Evolutionary conservation across 352 stramenopile species (phyloP), one percentile per base, ranked within the genome.

Genomic region (Plasmopara viticola): DNA sequence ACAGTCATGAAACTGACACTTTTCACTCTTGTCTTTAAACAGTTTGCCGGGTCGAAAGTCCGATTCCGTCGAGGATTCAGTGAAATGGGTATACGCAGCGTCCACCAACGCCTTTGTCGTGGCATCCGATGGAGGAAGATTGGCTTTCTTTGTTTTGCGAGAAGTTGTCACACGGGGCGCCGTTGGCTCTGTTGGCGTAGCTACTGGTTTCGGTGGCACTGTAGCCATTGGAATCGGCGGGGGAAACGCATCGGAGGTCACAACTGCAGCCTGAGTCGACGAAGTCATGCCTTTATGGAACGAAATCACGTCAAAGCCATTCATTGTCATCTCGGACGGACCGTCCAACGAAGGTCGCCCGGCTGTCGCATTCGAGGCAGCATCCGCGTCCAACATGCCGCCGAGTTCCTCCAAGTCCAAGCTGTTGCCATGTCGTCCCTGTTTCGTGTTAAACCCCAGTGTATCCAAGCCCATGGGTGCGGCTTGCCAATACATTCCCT

Each of bases 1-100:
- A 50, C 83, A 94, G 37, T 74, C 84, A 50, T 74, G 61, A 56
- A 83, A 91, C 59, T 89, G 66, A 51, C 83, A 94, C 29, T 68
- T 83, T 51, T 86, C 72, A 42, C 70, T 86, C 63, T 74, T 75
- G 18, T 77, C 64, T 48, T 87, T 65, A 10, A 49, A 64, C 25
- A 89, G 64, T 61, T 81, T 87, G 30, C 72, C 65, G 17, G 77
- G 60, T 20, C 58, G 70, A 15, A 91, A 40, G 29, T 87, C 72
- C 4, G 71, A 66, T 20, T 76, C 68, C 12, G 68, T 72, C 14
- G 56, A 60, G n/a, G 65, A 52, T 42, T 84, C 63, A 25, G 62
- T 62, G 7, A 78, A 68, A 8, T 60, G 59, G 15, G 62, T 66
- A 50, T 78, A 85, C 37, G 79, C 74, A 17, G 51, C 68, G 48